Conservation (phyloP, 768 basidiomycete species). For the Mycena pura region DNA sequence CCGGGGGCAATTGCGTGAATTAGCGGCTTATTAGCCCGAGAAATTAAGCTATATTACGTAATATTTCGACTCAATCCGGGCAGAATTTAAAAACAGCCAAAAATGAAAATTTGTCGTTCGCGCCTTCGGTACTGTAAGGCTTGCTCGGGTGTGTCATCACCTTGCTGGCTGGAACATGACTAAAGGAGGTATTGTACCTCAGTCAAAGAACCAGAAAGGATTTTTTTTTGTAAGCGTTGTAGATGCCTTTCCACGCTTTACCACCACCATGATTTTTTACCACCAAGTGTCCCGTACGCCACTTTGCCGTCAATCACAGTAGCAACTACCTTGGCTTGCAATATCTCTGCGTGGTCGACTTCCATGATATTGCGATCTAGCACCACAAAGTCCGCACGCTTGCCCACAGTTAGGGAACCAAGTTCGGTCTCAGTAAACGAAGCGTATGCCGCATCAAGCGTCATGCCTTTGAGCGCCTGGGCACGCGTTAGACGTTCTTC, state of each 20-base stretch:
- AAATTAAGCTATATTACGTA: no score
- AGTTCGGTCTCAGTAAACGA: conserved; percentile 74
- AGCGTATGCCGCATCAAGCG: conserved; percentile 87
- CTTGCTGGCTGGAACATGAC: no score
- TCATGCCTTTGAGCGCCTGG: conserved; percentile 91
- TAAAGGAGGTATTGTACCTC: conserved; percentile 33
- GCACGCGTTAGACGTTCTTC: conserved; percentile 76
- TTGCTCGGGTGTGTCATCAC: conserved; percentile 45
- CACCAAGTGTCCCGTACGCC: conserved; percentile 56
- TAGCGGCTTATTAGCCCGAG: no score
- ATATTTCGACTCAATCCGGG: no score
- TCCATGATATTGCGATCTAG: conserved; percentile 83
- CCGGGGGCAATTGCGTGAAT: no score
- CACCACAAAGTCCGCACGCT: conserved; percentile 88
- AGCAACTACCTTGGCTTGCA: conserved; percentile 68
- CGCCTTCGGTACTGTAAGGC: conserved; percentile 45
- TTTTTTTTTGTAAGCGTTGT: conserved; percentile 43
- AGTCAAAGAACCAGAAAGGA: not conserved
- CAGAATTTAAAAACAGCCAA: no score
- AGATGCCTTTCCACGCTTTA: conserved; percentile 66
- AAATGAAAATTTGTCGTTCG: conserved; percentile 25
- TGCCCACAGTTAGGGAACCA: conserved; percentile 78
- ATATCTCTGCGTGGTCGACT: conserved; percentile 63
- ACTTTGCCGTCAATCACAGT: conserved; percentile 80
- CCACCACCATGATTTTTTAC: not conserved